phyloP scores from a whole-genome alignment of 305 asterid species.

The Petunia hybrid region DNA sequence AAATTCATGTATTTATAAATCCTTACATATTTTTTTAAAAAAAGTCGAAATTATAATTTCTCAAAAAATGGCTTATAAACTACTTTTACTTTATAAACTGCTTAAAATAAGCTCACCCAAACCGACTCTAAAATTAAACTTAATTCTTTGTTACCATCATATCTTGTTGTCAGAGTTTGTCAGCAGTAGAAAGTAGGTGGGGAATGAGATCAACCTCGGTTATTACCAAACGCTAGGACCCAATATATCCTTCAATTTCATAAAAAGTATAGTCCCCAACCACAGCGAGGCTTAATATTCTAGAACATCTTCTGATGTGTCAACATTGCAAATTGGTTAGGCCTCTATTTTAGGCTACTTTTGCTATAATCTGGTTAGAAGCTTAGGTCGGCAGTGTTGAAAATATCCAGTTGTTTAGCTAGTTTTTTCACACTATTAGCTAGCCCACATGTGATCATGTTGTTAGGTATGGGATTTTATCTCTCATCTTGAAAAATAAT shows the following conservation, averaged over 20 bases:
- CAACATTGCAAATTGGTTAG: too few species aligned
- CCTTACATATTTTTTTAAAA: too few species aligned
- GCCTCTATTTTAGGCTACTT: not conserved
- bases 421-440: conserved; percentile 5
- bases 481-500: too few species aligned
- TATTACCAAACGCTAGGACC: conserved; percentile 38
- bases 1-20: too few species aligned
- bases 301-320: too few species aligned
- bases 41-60: too few species aligned
- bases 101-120: too few species aligned
- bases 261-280: too few species aligned
- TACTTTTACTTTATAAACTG: too few species aligned
- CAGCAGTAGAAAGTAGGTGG: not conserved
- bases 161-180: conserved; percentile 45
- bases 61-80: not conserved
- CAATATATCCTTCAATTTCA: not conserved
- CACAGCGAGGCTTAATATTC: too few species aligned
- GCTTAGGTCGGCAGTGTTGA: conserved; percentile 2
- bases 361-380: not conserved
- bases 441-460: not conserved
- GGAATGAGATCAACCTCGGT: conserved; percentile 46
- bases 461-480: too few species aligned
- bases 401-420: conserved; percentile 11
- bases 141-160: not conserved
- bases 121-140: not conserved